These are phyloP conservation scores for Diddensiella santjacobensis DNA, from an alignment of 805 yeast genomes.

Conservation along the genomic window DNA sequence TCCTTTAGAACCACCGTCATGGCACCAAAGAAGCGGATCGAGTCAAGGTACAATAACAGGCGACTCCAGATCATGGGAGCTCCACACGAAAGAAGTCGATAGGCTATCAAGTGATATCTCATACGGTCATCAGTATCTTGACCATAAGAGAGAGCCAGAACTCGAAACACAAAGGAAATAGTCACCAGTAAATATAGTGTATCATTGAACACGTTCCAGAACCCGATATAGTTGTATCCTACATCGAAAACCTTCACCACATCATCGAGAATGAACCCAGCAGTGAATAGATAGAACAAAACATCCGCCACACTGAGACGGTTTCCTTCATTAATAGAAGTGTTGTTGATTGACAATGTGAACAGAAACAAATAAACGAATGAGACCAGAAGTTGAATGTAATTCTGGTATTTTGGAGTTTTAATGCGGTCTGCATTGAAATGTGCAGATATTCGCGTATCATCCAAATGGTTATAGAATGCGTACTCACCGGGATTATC, in stretches of 20 bases:
- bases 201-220: conserved; percentile 78
- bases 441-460: conserved; percentile 54
- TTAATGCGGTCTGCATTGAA: conserved; percentile 80
- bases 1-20: conserved; percentile 81
- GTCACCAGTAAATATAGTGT: conserved; percentile 55
- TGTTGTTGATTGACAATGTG: conserved; percentile 58
- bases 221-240: conserved; percentile 66
- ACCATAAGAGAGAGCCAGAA: conserved; percentile 35
- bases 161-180: conserved; percentile 53
- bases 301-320: conserved; percentile 40
- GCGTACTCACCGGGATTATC: conserved; percentile 66
- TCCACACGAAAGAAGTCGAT: conserved; percentile 68
- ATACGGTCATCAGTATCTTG: conserved; percentile 7
- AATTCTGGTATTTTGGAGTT: conserved; percentile 80
- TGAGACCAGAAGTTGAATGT: conserved; percentile 64
- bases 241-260: conserved; percentile 67
- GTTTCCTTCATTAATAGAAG: conserved; percentile 10
- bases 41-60: conserved; percentile 69
- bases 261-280: conserved; percentile 68
- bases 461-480: conserved; percentile 56
- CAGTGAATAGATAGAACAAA: conserved; percentile 57
- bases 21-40: conserved; percentile 78
- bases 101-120: conserved; percentile 51
- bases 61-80: conserved; percentile 88
- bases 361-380: conserved; percentile 57